phyloP scores from a whole-genome alignment of 1,139 yeast genomes.

The Debaryomycetaceae sp. region DNA sequence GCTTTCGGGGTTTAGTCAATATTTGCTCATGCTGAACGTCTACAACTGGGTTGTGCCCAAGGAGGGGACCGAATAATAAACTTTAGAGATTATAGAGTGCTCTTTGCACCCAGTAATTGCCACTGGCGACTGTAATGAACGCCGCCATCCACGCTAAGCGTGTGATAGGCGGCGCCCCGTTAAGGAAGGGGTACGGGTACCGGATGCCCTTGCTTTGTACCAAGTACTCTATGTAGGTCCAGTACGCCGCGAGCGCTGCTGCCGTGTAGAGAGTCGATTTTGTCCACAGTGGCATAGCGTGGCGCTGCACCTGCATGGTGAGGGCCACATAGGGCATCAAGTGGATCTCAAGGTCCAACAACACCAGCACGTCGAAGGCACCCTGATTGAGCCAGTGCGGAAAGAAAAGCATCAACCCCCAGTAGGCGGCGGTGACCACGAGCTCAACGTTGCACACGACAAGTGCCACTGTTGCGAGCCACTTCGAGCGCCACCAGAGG shows the following conservation, averaged over 20 bases:
- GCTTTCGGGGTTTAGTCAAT: conserved; percentile 36
- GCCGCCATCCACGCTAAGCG: conserved; percentile 11
- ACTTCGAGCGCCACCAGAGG: no score
- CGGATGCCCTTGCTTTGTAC: conserved; percentile 1
- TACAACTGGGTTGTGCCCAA: conserved; percentile 20
- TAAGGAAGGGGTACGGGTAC: conserved; percentile 19
- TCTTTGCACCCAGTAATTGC: conserved; percentile 8
- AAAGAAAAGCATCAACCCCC: conserved; percentile 14
- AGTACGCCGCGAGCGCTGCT: conserved; percentile 7
- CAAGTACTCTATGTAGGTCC: conserved; percentile 8
- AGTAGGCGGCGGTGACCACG: conserved; percentile 16
- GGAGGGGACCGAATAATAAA: conserved; percentile 9
- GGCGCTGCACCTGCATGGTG: background rate
- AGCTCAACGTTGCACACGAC: conserved; percentile 13
- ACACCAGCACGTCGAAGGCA: conserved; percentile 13
- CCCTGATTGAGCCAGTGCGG: conserved; percentile 15
- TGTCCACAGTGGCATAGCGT: background rate
- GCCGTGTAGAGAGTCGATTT: conserved; percentile 5
- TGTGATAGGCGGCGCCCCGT: conserved; percentile 5
- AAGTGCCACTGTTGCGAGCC: conserved; percentile 1
- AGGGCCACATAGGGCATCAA: conserved; percentile 14
- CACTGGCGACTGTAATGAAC: conserved; percentile 8
- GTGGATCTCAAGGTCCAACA: conserved; percentile 17
- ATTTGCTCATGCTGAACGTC: conserved; percentile 24
- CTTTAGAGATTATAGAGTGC: conserved; percentile 1